These are phyloP conservation scores for Paracamarosporium sp. DNA, from an alignment of 2,329 filamentous ascomycete species.

Conservation along the genomic window DNA sequence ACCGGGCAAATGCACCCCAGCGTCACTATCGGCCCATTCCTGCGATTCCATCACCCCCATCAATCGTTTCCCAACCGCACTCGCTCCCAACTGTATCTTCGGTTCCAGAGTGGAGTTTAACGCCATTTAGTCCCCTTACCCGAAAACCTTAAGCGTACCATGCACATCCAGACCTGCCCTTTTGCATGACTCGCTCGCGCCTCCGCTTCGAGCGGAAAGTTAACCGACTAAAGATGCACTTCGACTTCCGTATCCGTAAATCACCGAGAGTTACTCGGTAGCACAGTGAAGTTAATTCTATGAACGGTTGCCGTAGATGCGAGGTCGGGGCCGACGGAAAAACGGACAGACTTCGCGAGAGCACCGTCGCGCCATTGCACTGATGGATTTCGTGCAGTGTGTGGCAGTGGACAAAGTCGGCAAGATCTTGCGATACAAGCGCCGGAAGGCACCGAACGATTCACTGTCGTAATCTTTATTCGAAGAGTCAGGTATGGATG, in stretches of 20 bases:
- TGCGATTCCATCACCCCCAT: background rate
- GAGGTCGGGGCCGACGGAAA: background rate
- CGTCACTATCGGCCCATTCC: background rate
- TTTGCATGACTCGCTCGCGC: background rate
- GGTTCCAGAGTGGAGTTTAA: background rate
- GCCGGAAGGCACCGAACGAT: background rate
- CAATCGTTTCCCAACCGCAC: background rate
- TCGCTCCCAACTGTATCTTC: background rate
- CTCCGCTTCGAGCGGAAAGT: background rate
- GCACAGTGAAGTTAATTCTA: background rate
- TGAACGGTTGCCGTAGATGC: background rate
- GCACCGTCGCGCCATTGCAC: background rate
- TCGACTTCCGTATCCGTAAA: background rate
- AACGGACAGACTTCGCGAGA: background rate
- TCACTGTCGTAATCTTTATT: background rate
- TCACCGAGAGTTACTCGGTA: background rate
- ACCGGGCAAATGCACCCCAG: background rate
- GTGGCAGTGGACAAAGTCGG: background rate
- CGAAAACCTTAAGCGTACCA: background rate
- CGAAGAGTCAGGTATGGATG: background rate
- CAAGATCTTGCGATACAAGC: background rate
- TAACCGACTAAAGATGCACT: background rate
- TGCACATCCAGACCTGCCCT: background rate
- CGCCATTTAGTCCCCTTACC: background rate
- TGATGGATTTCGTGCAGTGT: background rate